Conservation (phyloP, 345 rosid genomes). For the Sisymbrium altissimum region DNA sequence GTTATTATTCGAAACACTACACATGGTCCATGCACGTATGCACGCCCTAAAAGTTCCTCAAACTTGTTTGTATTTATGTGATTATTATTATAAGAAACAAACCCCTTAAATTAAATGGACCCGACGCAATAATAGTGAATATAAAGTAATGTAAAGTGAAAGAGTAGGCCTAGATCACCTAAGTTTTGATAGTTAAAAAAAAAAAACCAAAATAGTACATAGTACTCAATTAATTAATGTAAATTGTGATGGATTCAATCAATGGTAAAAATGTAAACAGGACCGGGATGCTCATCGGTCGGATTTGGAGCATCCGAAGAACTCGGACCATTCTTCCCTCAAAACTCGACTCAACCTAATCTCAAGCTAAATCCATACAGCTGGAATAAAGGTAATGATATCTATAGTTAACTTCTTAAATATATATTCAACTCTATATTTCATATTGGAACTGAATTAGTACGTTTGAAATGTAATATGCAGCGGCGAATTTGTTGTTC, state of each 20-base stretch:
- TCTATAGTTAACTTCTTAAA: neutral
- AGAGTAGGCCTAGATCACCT: neutral
- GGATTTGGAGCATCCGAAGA: slow-evolving; percentile 81
- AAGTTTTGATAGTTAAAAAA: slow-evolving; percentile 7
- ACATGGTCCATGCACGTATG: slow-evolving; percentile 43
- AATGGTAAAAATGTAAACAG: slow-evolving; percentile 33
- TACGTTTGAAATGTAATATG: neutral
- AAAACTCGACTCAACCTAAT: slow-evolving; percentile 36
- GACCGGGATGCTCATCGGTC: slow-evolving; percentile 81
- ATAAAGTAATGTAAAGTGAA: neutral
- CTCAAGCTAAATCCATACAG: slow-evolving; percentile 57
- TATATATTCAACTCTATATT: neutral
- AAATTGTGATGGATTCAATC: neutral
- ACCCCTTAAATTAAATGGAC: slow-evolving; percentile 20
- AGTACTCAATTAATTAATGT: neutral
- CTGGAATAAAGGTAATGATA: slow-evolving; percentile 62
- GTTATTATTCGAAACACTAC: slow-evolving; percentile 16
- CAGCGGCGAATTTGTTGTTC: slow-evolving; percentile 65
- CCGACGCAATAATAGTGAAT: slow-evolving; percentile 15
- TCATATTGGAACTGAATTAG: neutral
- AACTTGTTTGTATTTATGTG: slow-evolving; percentile 5
- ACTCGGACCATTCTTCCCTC: slow-evolving; percentile 77
- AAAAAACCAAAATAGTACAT: neutral
- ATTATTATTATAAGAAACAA: slow-evolving; percentile 23
- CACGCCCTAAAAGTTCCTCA: slow-evolving; percentile 32